These are phyloP conservation scores for Apophysomyces ossiformis DNA, from an alignment of 371 early-diverging fungal genomes.

Conservation along the genomic window DNA sequence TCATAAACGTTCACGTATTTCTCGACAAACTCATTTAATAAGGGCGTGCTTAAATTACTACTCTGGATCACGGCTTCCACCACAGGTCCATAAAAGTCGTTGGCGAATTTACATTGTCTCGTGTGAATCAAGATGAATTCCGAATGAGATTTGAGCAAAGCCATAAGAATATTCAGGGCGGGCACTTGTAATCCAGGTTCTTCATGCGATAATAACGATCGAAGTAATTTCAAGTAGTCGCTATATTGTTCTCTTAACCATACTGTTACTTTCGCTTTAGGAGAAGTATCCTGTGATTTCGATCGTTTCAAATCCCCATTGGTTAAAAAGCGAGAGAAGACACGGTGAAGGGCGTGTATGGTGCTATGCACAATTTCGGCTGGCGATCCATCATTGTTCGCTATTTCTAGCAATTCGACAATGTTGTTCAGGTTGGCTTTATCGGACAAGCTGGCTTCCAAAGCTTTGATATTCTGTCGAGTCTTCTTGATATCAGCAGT, in stretches of 20 bases:
- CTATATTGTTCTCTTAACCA: constrained; percentile 81
- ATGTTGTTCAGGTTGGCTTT: constrained; percentile 66
- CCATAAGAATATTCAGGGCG: constrained; percentile 69
- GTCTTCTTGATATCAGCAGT: constrained; percentile 27
- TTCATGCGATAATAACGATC: constrained; percentile 51
- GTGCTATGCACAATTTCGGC: constrained; percentile 57
- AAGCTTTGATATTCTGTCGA: constrained; percentile 46
- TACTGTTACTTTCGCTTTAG: constrained; percentile 61
- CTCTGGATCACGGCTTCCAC: constrained; percentile 61
- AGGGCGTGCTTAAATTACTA: constrained; percentile 61
- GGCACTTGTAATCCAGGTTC: constrained; percentile 82
- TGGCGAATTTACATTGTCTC: constrained; percentile 53
- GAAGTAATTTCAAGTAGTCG: constrained; percentile 58
- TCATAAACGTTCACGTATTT: constrained; percentile 80
- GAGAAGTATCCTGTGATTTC: constrained; percentile 33
- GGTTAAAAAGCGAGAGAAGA: constrained; percentile 67
- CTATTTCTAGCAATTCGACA: constrained; percentile 54
- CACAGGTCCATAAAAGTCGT: constrained; percentile 55
- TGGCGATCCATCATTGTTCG: constrained; percentile 35
- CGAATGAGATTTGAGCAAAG: constrained; percentile 68
- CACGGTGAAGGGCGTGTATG: constrained; percentile 71
- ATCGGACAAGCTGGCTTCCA: constrained; percentile 59
- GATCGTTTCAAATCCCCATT: constrained; percentile 67
- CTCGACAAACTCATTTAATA: constrained; percentile 63
- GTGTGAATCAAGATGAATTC: constrained; percentile 33